Evolutionary conservation across 306 rosid genomes (phyloP).

Genomic region (Quercus glauca): DNA sequence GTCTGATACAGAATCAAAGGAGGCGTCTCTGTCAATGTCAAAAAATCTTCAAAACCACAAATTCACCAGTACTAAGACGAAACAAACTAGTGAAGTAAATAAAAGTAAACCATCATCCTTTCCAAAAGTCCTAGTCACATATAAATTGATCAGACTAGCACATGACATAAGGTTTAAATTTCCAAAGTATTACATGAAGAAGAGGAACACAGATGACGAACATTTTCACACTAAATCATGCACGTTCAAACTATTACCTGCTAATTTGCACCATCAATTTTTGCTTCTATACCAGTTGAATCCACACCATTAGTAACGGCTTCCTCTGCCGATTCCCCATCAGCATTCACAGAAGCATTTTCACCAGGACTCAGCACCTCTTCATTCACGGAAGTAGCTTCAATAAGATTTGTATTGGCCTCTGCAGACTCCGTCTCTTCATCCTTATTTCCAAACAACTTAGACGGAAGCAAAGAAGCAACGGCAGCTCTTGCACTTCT

Average conservation of each 20-base stretch:
- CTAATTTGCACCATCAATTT: slow-evolving; percentile 34
- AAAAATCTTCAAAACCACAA: background rate
- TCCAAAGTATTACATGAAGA: slow-evolving; percentile 15
- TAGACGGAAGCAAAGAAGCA: slow-evolving; percentile 74
- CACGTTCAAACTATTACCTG: slow-evolving; percentile 35
- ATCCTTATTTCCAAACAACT: slow-evolving; percentile 70
- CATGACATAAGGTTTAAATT: slow-evolving; percentile 10
- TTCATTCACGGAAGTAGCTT: slow-evolving; percentile 28
- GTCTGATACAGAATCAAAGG: background rate
- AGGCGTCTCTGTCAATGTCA: background rate
- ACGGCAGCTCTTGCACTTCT: slow-evolving; percentile 78
- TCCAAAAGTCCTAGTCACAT: slow-evolving; percentile 26
- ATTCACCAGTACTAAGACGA: background rate
- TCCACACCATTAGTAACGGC: slow-evolving; percentile 16
- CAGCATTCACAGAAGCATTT: slow-evolving; percentile 25
- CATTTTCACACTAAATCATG: slow-evolving; percentile 9
- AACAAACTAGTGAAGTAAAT: slow-evolving; percentile 11
- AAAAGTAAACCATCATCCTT: slow-evolving; percentile 10
- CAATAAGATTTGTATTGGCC: slow-evolving; percentile 22
- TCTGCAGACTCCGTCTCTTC: slow-evolving; percentile 29
- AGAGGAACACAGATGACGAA: slow-evolving; percentile 5
- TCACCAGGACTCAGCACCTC: slow-evolving; percentile 9
- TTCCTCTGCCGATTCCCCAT: slow-evolving; percentile 21
- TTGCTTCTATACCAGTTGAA: slow-evolving; percentile 26
- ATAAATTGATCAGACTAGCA: slow-evolving; percentile 3